These are phyloP conservation scores for Magnolia officinalis DNA, from an alignment of 164 flowering plant genomes.

Conservation along the genomic window DNA sequence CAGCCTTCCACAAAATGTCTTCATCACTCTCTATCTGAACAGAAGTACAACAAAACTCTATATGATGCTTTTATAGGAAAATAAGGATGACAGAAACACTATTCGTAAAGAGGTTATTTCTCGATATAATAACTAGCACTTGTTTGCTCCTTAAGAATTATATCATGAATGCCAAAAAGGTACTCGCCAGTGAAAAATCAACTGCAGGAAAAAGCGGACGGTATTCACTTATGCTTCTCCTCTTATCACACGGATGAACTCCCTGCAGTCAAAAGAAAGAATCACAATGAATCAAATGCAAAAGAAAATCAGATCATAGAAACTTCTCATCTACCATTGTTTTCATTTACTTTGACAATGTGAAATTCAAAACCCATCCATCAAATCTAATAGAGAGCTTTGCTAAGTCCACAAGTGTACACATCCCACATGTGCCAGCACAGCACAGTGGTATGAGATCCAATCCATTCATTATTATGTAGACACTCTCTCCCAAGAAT, in stretches of 20 bases:
- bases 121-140: neutral
- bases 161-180: neutral
- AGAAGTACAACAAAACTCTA: slow-evolving; percentile 4
- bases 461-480: neutral
- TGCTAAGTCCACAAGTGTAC: neutral
- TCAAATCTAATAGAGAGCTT: neutral
- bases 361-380: neutral
- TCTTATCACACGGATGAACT: slow-evolving; percentile 86
- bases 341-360: neutral
- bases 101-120: too few species aligned
- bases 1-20: slow-evolving; percentile 71
- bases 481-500: neutral
- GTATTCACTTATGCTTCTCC: slow-evolving; percentile 74
- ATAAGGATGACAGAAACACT: neutral
- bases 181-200: slow-evolving; percentile 85
- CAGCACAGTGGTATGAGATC: neutral
- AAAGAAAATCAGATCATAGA: neutral
- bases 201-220: slow-evolving; percentile 74
- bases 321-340: neutral
- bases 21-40: slow-evolving; percentile 76
- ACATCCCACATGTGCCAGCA: neutral
- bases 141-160: neutral
- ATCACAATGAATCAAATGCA: neutral
- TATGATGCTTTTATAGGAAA: neutral
- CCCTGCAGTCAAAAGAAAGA: slow-evolving; percentile 45